Percentiles rank a stretch among this genome's conserved stretches.
These are phyloP conservation scores for Rhizophagus sp. DNA, from an alignment of 192 early-diverging fungal genomes.

Conservation along the genomic window DNA sequence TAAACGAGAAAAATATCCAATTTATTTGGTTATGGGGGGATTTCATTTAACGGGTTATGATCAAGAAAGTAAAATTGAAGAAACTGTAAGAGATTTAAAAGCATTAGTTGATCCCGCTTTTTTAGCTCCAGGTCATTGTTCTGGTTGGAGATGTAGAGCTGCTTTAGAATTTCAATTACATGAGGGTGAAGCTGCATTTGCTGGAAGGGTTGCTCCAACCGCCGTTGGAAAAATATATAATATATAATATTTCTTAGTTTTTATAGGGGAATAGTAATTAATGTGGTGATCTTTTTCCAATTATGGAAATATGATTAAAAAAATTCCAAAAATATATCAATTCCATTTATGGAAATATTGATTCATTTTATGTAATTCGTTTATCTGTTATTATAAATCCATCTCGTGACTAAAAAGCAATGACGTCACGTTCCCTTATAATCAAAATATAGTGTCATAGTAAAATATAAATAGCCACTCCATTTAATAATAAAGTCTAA, in stretches of 20 bases:
- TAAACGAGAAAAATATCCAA: background rate
- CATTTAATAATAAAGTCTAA: too few relatives aligned
- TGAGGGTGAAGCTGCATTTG: background rate
- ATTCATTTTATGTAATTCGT: too few relatives aligned
- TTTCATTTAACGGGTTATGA: constrained; percentile 38
- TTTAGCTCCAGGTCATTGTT: constrained; percentile 43
- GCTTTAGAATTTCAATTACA: constrained; percentile 30
- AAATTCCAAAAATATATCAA: too few relatives aligned
- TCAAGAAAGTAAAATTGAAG: constrained; percentile 35
- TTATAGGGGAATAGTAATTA: too few relatives aligned
- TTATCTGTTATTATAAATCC: too few relatives aligned
- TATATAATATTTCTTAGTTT: background rate
- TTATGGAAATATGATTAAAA: too few relatives aligned
- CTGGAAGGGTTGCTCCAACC: background rate
- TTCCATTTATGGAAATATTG: too few relatives aligned
- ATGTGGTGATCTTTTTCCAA: too few relatives aligned
- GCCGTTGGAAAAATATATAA: background rate
- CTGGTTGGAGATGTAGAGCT: constrained; percentile 39
- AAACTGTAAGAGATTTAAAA: constrained; percentile 21
- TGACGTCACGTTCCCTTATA: too few relatives aligned
- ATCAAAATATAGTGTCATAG: too few relatives aligned
- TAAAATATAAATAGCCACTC: too few relatives aligned
- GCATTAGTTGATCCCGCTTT: constrained; percentile 29
- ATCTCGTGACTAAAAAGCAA: too few relatives aligned
- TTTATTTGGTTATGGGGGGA: constrained; percentile 40